phyloP scores from a whole-genome alignment of 202 grass and related monocot genomes.

The Schoenoplectus tabernaemontani region DNA sequence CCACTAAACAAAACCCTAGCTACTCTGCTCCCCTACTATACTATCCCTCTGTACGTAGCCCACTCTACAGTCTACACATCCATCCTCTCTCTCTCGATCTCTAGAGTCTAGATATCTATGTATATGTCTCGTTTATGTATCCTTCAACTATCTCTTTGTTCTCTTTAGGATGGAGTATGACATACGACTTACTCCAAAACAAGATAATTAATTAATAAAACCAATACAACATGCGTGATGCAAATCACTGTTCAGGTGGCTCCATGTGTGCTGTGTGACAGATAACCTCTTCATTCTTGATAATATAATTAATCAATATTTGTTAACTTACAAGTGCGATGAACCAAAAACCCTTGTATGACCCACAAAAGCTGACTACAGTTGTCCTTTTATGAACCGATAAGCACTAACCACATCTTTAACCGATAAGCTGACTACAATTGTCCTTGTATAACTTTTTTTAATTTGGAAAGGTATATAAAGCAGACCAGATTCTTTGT shows the following conservation, averaged over 20 bases:
- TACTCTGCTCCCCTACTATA: constrained; percentile 14
- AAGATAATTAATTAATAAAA: constrained; percentile 20
- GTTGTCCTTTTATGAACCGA: neutral
- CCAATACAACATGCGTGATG: constrained; percentile 13
- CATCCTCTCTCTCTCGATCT: neutral
- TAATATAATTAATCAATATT: neutral
- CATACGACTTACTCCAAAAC: neutral
- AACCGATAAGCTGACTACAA: no score
- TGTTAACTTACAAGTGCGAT: neutral
- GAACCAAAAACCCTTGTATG: neutral
- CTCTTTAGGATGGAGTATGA: constrained; percentile 23
- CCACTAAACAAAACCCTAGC: neutral
- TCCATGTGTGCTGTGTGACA: neutral
- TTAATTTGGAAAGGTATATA: neutral
- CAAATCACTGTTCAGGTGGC: neutral
- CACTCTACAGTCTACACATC: neutral
- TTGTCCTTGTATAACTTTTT: no score
- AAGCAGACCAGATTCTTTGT: neutral
- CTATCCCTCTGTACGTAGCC: neutral
- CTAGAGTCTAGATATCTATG: neutral
- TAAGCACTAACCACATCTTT: constrained; percentile 11
- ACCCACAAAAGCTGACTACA: constrained; percentile 14
- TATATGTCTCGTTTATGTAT: neutral
- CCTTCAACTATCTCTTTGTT: neutral
- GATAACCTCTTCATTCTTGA: neutral